Base-by-base conservation (phyloP, 441 rosid genomes). In the Manihot esculenta region DNA sequence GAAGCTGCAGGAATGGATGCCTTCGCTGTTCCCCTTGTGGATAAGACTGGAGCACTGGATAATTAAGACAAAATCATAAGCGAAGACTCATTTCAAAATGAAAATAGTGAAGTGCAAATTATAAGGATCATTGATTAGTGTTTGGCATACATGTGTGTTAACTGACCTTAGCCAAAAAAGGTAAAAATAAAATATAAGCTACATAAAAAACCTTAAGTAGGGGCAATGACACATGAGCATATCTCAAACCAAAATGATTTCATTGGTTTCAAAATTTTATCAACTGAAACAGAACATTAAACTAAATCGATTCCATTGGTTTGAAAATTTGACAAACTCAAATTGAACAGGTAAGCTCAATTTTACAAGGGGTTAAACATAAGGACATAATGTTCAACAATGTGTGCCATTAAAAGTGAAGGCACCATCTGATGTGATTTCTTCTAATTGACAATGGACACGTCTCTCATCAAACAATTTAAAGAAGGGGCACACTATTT, bases 11-110 rank as follows among this genome's bases (percentile, higher is more conserved):
- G 81, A 69, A 77, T 60, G 30, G 89, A 82, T 72, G 86, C 72
- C 77, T 84, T 89, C 56, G 77, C 72, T 68, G 89, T 75, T 69
- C 84, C 87, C 82, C 95, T 91, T 53, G 92, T 86, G 70, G 92
- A 88, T 79, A 92, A 80, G 61, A 94, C 96, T 0, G 99, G 99
- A 57, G 92, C 89, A 77, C 97, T 94, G 75, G 66, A 78, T 62
- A 70, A 63, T 24, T 69, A 38, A 53, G 64, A 51, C 20, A 3
- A 70, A 75, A 63, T 57, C 73, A 58, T 10, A 56, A 20, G 50
- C 35, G 70, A 71, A 59, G 74, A 72, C 44, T 45, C 51, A 75
- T 63, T 68, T 26, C 41, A 51, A 51, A 64, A 20, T 27, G 18
- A 2, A 38, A 13, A 72, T 18, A 62, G 30, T 9, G 51, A 27